Evolutionary conservation across 31 red algal genomes (phyloP), one percentile per base, ranked within the genome.

Genomic region (Asparagopsis taxiformis): DNA sequence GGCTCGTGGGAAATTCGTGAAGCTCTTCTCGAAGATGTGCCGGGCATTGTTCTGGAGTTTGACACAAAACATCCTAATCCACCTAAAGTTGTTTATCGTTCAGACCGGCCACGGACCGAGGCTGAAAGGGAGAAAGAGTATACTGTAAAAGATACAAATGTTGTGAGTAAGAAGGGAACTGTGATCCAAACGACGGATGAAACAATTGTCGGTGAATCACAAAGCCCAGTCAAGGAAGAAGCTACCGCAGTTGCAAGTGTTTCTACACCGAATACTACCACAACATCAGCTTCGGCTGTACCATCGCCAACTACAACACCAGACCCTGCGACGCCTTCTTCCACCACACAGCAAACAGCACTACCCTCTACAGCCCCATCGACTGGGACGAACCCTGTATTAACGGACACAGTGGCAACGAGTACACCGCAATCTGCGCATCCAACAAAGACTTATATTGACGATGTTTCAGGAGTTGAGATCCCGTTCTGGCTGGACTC

Each of bases 1-100:
- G 77, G 65, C 35, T 59, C 51, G 11, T 82, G 77, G 77, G 77
- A 82, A 53, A 62, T n/a, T 16, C 63, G 77, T n/a, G 77, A 82
- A 38, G 53, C 65, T 38, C 36, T 82, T 32, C 46, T 82, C 64
- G 51, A 48, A 21, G 77, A 82, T 61, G 77, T 82, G 33, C 77
- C 77, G 24, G 77, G 25, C 3, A 10, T 82, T 26, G 77, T 82
- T 10, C n/a, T 53, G n/a, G 33, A 26, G 10, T 82, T 82, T 57
- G 77, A 82, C 43, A 53, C 70, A 44, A 41, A 41, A 48, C 77
- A 82, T 54, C 77, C 77, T 10, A 9, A 51, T 70, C 3, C 0
- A 51, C 44, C 65, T 6, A 26, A 24, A 51, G 41, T 29, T 24
- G 60, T 21, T 25, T 69, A 23, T 2, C 28, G 20, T 29, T 64